Percentiles rank a stretch among this genome's conserved stretches.
Conservation (phyloP, 73 alveolate species). For the Halteria grandinella region DNA sequence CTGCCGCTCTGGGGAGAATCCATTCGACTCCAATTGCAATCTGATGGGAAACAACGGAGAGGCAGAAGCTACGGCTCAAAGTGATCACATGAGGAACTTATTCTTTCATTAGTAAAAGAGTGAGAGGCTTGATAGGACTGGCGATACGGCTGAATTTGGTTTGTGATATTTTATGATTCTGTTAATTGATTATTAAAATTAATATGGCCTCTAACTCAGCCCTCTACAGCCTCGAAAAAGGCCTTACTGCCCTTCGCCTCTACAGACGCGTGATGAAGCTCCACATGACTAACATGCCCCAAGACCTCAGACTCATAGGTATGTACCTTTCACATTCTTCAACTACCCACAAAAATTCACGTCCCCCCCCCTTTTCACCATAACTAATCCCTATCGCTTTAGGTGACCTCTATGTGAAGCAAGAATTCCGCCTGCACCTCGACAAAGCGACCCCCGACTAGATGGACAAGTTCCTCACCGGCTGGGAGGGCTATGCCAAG, state of each 20-base stretch:
- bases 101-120: too few species aligned
- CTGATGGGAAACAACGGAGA: too few species aligned
- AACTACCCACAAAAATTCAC: not conserved
- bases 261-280: constrained; percentile 42
- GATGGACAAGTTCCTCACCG: constrained; percentile 34
- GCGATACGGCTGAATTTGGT: too few species aligned
- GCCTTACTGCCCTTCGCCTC: constrained; percentile 53
- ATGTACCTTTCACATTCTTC: not conserved
- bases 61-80: too few species aligned
- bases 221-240: too few species aligned
- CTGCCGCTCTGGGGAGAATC: constrained; percentile 37
- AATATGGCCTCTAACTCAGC: too few species aligned
- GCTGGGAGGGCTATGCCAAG: constrained; percentile 40
- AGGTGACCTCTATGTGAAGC: constrained; percentile 52
- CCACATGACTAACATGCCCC: constrained; percentile 48
- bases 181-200: too few species aligned
- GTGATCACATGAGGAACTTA: too few species aligned
- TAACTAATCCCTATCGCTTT: too few species aligned
- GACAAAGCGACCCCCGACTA: constrained; percentile 48
- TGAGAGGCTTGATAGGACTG: too few species aligned
- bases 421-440: constrained; percentile 47
- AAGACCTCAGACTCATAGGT: constrained; percentile 47
- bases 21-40: constrained; percentile 8
- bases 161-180: too few species aligned
- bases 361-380: too few species aligned